phyloP scores from a whole-genome alignment of 176 grass and related monocot species.

The Tillandsia leiboldiana region DNA sequence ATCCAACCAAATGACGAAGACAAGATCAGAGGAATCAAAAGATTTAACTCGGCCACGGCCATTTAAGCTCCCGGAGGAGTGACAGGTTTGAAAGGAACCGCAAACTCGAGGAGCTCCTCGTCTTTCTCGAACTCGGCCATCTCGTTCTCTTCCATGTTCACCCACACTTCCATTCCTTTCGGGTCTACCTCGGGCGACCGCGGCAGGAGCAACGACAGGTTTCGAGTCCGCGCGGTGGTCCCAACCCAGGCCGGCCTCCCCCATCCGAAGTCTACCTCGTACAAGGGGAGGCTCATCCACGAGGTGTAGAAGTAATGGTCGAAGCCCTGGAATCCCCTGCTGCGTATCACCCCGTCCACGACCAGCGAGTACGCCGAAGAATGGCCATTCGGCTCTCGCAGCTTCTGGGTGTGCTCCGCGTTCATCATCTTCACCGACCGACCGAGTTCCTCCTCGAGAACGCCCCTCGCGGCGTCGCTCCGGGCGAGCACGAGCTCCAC shows the following conservation, averaged over 20 bases:
- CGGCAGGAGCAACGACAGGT: background rate
- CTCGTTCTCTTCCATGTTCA: background rate
- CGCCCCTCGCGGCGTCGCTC: background rate
- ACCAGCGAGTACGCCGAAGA: background rate
- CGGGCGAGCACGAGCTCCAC: background rate
- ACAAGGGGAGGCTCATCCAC: constrained; percentile 26
- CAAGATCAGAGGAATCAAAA: too few relatives aligned
- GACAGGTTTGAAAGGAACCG: background rate
- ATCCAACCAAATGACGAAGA: too few relatives aligned
- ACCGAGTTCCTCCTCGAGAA: background rate
- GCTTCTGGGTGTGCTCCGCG: background rate
- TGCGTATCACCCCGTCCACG: background rate
- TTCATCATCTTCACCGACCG: background rate
- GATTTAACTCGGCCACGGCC: too few relatives aligned
- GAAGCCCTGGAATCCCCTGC: background rate
- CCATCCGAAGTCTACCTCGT: constrained; percentile 37
- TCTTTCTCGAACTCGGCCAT: background rate
- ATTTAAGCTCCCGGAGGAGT: too few relatives aligned
- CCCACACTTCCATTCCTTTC: background rate
- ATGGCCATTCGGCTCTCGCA: background rate
- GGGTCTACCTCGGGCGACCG: background rate
- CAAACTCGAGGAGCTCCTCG: background rate
- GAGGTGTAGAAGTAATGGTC: background rate
- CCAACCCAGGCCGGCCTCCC: constrained; percentile 39
- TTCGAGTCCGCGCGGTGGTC: background rate